Evolutionary conservation across 2,329 filamentous ascomycete species (phyloP), one percentile per base, ranked within the genome.

Genomic region (Monosporascus ibericus): DNA sequence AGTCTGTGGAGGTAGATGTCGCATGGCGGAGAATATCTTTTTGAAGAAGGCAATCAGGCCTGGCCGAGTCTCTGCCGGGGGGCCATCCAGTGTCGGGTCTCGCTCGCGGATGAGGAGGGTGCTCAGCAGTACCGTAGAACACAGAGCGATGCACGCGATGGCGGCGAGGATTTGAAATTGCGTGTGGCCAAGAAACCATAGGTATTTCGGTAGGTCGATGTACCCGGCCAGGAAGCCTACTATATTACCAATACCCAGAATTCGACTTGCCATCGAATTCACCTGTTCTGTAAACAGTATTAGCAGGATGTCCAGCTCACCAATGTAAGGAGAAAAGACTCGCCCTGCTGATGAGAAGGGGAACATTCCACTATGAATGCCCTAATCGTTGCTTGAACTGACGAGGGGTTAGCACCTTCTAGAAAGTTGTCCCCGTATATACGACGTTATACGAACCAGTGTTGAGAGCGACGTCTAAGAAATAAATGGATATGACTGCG

Each of bases 321-420:
- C 9, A 14, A 9, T 3, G 30, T 14, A 34, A 11, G 30, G 22
- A 22, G 24, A 38, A 1, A 7, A 1, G 38, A 52, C 67, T 58
- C 58, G 75, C 74, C 75, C 72, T 97, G 92, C 68, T 97, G 92
- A 64, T 96, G 92, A 1, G 89, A 83, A 0, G 94, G 94, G 0
- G 90, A 88, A 64, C 91, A 92, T 66, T 97, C 92, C 24, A 96
- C 88, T 51, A 97, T 95, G 67, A 95, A 95, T 24, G 92, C 90
- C 58, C 92, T 82, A 64, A 96, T 88, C 5, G 85, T 88, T 48
- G 94, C 92, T 79, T 97, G 92, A 36, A 97, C 90, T 81, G 58
- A 53, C 27, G 25, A 17, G 20, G 34, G 49, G 50, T 62, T n/a
- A 60, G 58, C 44, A 34, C 14, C n/a, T 18, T 15, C n/a, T 18